A percentile compares a stretch with the other conserved stretches of the same genome.
These are phyloP conservation scores for Russula olivacea DNA, from an alignment of 768 basidiomycete species.

Conservation along the genomic window DNA sequence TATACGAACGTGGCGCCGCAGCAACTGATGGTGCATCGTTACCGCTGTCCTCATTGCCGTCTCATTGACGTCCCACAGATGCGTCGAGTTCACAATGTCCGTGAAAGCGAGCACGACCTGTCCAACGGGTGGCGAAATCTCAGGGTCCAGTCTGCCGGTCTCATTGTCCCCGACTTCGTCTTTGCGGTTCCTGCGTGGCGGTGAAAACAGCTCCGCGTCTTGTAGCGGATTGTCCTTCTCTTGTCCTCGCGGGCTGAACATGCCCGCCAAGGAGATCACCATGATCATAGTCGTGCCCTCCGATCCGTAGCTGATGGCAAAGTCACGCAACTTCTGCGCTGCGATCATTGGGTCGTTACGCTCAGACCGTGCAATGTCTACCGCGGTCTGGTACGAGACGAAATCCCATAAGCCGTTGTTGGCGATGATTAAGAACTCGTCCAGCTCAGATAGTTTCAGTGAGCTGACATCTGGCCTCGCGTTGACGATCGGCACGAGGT, in stretches of 20 bases:
- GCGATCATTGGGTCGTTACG: constrained; percentile 76
- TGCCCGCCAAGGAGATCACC: constrained; percentile 80
- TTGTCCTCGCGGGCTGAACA: constrained; percentile 54
- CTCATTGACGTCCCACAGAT: constrained; percentile 86
- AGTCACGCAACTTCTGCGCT: constrained; percentile 93
- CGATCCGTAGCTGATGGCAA: constrained; percentile 95
- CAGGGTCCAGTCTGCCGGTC: constrained; percentile 60
- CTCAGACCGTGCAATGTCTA: constrained; percentile 86
- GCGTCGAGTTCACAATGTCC: constrained; percentile 95
- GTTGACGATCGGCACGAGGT: constrained; percentile 84
- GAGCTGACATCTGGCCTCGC: constrained; percentile 73
- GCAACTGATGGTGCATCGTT: constrained; percentile 78
- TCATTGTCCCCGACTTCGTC: constrained; percentile 52
- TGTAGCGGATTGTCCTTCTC: constrained; percentile 42
- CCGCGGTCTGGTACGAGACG: constrained; percentile 90
- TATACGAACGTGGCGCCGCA: constrained; percentile 77
- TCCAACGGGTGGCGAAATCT: constrained; percentile 80
- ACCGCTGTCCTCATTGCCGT: constrained; percentile 94
- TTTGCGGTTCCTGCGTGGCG: constrained; percentile 35
- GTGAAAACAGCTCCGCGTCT: constrained; percentile 36
- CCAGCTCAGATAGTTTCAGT: constrained; percentile 68
- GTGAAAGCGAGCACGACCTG: constrained; percentile 94
- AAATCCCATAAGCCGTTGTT: constrained; percentile 93
- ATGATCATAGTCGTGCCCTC: constrained; percentile 96
- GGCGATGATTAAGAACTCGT: constrained; percentile 95